Evolutionary conservation across 2,329 filamentous ascomycete genomes (phyloP).

Genomic region (Volutella citrinella): DNA sequence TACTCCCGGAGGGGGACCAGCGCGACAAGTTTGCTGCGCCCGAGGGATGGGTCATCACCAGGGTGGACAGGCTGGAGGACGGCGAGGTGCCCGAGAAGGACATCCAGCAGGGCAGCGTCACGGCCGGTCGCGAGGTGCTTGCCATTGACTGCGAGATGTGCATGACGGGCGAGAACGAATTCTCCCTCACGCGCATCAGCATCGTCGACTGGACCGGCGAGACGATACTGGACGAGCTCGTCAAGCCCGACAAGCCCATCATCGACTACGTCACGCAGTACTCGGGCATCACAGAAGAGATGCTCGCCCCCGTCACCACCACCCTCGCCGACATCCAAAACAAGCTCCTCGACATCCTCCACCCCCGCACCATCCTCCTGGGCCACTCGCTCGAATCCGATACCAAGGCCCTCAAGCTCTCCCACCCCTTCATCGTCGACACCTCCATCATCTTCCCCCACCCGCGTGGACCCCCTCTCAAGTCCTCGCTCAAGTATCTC

Average conservation of each 20-base stretch:
- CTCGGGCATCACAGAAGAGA: conserved; percentile 87
- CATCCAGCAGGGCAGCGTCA: conserved; percentile 78
- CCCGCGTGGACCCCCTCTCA: conserved; percentile 82
- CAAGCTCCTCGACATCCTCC: conserved; percentile 69
- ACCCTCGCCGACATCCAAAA: conserved; percentile 79
- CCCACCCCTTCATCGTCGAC: conserved; percentile 91
- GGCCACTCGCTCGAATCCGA: conserved; percentile 83
- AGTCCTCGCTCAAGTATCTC: conserved; percentile 87
- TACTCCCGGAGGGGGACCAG: conserved; percentile 59
- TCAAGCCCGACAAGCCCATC: conserved; percentile 86
- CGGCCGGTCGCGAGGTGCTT: conserved; percentile 73
- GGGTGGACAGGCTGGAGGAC: conserved; percentile 63
- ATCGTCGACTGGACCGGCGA: conserved; percentile 82
- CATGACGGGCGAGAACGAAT: conserved; percentile 74
- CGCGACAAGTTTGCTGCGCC: conserved; percentile 51
- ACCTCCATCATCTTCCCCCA: conserved; percentile 89
- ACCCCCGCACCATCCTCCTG: conserved; percentile 69
- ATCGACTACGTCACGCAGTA: conserved; percentile 87
- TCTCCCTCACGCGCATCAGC: conserved; percentile 85
- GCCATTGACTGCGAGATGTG: conserved; percentile 98
- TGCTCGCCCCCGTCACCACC: conserved; percentile 80
- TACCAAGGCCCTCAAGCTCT: conserved; percentile 77
- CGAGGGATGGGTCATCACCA: conserved; percentile 80
- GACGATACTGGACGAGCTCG: conserved; percentile 81
- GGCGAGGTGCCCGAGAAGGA: conserved; percentile 66